These are phyloP conservation scores for Eucalyptus tenuipes DNA, from an alignment of 345 rosid genomes.

Conservation along the genomic window DNA sequence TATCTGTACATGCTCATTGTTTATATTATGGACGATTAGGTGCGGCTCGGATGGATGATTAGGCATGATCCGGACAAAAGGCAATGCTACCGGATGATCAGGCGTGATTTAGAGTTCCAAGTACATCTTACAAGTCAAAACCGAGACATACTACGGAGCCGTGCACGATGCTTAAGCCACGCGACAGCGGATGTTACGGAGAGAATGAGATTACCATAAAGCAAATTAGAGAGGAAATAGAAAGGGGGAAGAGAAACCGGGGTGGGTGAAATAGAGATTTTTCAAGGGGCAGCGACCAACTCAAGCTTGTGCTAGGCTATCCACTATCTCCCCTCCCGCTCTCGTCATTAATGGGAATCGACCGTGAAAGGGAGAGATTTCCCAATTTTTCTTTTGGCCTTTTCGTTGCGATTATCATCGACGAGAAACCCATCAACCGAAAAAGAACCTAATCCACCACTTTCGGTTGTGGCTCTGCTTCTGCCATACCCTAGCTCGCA, in stretches of 20 bases:
- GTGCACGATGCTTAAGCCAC: neutral
- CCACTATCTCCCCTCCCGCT: neutral
- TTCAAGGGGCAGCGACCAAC: neutral
- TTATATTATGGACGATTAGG: neutral
- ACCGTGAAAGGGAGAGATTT: neutral
- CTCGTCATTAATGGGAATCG: neutral
- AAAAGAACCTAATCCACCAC: constrained; percentile 65
- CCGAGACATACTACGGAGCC: neutral
- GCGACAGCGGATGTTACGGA: neutral
- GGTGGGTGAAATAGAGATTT: neutral
- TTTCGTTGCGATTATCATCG: neutral
- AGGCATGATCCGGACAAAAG: neutral
- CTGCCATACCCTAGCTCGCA: constrained; percentile 37
- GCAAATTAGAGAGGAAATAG: neutral
- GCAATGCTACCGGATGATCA: neutral
- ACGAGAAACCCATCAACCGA: neutral
- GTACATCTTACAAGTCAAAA: neutral
- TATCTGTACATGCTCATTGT: neutral
- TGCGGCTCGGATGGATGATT: neutral
- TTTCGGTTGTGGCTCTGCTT: constrained; percentile 43
- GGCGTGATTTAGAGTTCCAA: neutral
- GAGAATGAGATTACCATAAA: neutral
- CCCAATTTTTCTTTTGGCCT: neutral
- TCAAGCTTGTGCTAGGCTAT: neutral
- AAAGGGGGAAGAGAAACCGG: neutral